Evolutionary conservation across 169 alveolate genomes (phyloP), one percentile per base, ranked within the genome.

Genomic region (Babesia ovata): DNA sequence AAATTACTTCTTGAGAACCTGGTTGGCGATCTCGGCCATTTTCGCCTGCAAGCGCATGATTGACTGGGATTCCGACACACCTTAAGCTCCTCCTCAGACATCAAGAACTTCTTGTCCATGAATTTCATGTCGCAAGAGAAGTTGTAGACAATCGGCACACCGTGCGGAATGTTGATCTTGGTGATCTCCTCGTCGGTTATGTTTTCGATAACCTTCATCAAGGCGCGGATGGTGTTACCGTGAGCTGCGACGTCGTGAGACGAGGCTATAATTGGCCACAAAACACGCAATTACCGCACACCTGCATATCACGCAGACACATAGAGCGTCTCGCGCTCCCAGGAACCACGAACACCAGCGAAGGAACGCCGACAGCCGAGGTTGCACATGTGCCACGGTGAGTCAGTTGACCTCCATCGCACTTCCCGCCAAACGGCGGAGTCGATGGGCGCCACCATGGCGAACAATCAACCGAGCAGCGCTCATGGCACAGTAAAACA

Each of bases 151-250:
- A 98, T 92, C 19, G 99, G 99, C 39, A 96, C 96, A 8, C 97
- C 99, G 29, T 99, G 97, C 17, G 99, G 99, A 48, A 98, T 95
- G 88, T 98, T 97, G 45, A 96, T 86, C 77, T 93, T 96, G 44
- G 96, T 87, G 54, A 98, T 94, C 36, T 95, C 98, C 39, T 93
- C 96, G 49, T 96, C 98, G 49, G 93, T 90, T 93, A 97, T 92
- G 59, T 90, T 88, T 84, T 96, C 98, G 48, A 98, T 85, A 75
- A 95, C 95, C 95, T 97, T 96, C 26, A 98, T 97, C 33, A 98
- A 87, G 28, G 98, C 98, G 85, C 99, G 92, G 46, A 98, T 88
- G 29, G 98, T 94, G 91, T 98, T 98, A n/a, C 99, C 99, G 84
- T 98, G 99, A 28, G 99, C 99, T 81, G 75, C 13, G 28, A 62